Evolutionary conservation across 106 monocot species (phyloP).

Genomic region (Dioscorea dumetorum): DNA sequence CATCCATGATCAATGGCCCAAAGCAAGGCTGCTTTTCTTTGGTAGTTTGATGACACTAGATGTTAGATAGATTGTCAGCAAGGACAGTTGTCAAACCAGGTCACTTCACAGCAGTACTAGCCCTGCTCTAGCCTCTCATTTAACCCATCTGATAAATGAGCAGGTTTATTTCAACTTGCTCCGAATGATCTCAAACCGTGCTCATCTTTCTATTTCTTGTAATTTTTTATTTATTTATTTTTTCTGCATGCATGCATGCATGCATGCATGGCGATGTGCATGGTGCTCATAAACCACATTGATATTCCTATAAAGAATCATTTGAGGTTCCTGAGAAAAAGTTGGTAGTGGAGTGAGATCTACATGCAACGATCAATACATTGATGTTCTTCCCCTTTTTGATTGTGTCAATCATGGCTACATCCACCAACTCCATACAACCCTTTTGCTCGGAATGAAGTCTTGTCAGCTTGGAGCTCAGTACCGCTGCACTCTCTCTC

Average conservation of each 20-base stretch:
- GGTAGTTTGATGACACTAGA: conserved; percentile 9
- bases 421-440: conserved; percentile 22
- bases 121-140: conserved; percentile 15
- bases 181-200: conserved; percentile 1
- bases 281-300: conserved; percentile 28
- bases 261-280: conserved; percentile 29
- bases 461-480: conserved; percentile 5
- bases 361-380: neutral
- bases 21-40: conserved; percentile 16
- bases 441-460: conserved; percentile 11
- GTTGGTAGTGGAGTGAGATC: neutral
- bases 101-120: conserved; percentile 45
- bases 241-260: neutral
- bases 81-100: conserved; percentile 49
- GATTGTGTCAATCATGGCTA: conserved; percentile 39
- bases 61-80: conserved; percentile 21
- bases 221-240: no score
- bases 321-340: conserved; percentile 14
- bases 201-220: neutral
- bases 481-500: neutral
- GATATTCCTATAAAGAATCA: conserved; percentile 28
- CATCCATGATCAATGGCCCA: conserved; percentile 6
- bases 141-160: conserved; percentile 12
- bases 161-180: conserved; percentile 5
- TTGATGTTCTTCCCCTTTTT: conserved; percentile 7